Evolutionary conservation across 2,329 filamentous ascomycete genomes (phyloP), one percentile per base, ranked within the genome.

Genomic region (Xylariales sp.): DNA sequence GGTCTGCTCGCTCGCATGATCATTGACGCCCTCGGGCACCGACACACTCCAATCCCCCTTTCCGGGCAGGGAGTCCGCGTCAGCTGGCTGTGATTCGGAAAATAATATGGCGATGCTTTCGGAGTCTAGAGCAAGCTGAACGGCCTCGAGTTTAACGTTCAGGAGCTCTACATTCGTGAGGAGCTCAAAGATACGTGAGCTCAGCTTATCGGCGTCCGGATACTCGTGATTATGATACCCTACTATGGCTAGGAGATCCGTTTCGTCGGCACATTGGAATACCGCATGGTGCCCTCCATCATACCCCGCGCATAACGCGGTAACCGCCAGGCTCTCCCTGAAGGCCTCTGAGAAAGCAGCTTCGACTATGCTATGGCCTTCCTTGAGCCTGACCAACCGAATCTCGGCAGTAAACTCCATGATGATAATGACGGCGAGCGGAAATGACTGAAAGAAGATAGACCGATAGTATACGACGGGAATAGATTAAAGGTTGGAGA

Each of bases 291-390:
- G 50, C 28, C 60, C 50, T 32, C 48, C 53, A 4, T 30, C 30
- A 23, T 36, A 53, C 1, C 52, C 43, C 7, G 65, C 46, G 59
- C 60, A 52, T 16, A 57, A 16, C n/a, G 65, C 64, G 3, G 54
- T 39, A 12, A 18, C 39, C 14, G 54, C 7, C 6, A 67, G 36
- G 2, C 36, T 50, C 46, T 63, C 49, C 12, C 34, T 56, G 61
- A 48, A 64, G 34, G 64, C 16, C 18, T 48, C 32, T 10, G 52
- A 55, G 60, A 71, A 71, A 16, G 46, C 60, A 3, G 64, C 61
- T 16, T 71, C 61, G 60, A 68, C 32, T 23, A 70, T 57, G 64
- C 62, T 64, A 16, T 62, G 69, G 55, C 58, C 61, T 7, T 65
- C 48, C 12, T 68, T 68, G 1, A 71, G 58, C 9, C 54, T 65